Evolutionary conservation across 2,329 filamentous ascomycete genomes (phyloP).

Genomic region (Ceratocystis destructans): DNA sequence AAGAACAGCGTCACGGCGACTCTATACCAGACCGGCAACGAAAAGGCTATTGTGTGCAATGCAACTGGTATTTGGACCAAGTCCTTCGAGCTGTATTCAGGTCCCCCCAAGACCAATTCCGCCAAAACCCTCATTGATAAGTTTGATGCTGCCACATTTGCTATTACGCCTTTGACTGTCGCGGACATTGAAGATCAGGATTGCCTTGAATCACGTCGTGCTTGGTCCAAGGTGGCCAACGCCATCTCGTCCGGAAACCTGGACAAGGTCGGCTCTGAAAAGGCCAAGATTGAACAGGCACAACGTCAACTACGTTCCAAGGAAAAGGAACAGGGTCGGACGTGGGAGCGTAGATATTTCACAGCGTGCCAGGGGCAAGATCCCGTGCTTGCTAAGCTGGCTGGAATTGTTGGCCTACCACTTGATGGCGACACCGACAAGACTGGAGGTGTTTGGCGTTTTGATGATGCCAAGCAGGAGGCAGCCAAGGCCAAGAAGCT

Average conservation of each 20-base stretch:
- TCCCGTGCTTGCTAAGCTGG: constrained; percentile 33
- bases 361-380: constrained; percentile 36
- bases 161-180: constrained; percentile 55
- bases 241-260: constrained; percentile 68
- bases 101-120: constrained; percentile 38
- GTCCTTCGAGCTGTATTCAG: constrained; percentile 62
- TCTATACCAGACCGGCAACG: constrained; percentile 56
- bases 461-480: constrained; percentile 36
- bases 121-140: constrained; percentile 38
- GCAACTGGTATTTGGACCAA: constrained; percentile 84
- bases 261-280: constrained; percentile 63
- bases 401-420: constrained; percentile 34
- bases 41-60: constrained; percentile 66
- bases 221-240: constrained; percentile 74
- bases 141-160: constrained; percentile 45
- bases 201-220: constrained; percentile 71
- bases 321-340: constrained; percentile 58
- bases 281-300: constrained; percentile 77
- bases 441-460: constrained; percentile 48
- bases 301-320: constrained; percentile 61
- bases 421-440: constrained; percentile 43
- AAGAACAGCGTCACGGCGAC: constrained; percentile 78
- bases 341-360: constrained; percentile 83
- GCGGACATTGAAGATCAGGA: constrained; percentile 67
- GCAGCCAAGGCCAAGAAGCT: constrained; percentile 24